phyloP scores from a whole-genome alignment of 495 filamentous ascomycete genomes.

The Cercophora sp. region DNA sequence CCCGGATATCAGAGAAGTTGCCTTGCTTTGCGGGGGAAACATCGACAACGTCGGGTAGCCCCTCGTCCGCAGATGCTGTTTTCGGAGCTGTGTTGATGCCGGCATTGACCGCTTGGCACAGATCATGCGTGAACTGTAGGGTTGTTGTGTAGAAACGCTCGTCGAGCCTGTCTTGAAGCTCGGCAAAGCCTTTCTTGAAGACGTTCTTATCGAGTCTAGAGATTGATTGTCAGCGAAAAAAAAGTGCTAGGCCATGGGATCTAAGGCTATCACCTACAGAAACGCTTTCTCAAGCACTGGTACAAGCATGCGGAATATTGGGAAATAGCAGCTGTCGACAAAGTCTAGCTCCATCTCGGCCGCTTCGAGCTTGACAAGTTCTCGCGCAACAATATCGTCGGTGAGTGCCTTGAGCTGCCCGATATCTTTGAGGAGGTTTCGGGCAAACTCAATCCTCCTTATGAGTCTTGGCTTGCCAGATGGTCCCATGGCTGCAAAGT shows the following conservation, averaged over 20 bases:
- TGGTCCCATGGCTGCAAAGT: slow-evolving; percentile 88
- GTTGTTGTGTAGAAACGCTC: slow-evolving; percentile 72
- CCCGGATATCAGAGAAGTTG: slow-evolving; percentile 33
- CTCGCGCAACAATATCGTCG: slow-evolving; percentile 64
- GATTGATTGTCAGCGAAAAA: slow-evolving; percentile 9
- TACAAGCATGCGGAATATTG: slow-evolving; percentile 70
- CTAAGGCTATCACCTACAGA: slow-evolving; percentile 55
- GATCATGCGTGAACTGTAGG: slow-evolving; percentile 66
- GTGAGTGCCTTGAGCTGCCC: slow-evolving; percentile 66
- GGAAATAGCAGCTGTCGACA: slow-evolving; percentile 87
- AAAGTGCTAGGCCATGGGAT: background rate
- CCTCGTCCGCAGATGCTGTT: slow-evolving; percentile 18
- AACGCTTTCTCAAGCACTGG: slow-evolving; percentile 76
- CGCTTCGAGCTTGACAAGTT: slow-evolving; percentile 68
- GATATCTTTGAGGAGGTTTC: slow-evolving; percentile 69
- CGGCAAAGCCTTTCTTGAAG: slow-evolving; percentile 61
- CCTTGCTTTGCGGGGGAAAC: slow-evolving; percentile 28
- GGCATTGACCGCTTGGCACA: slow-evolving; percentile 63
- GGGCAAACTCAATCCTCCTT: slow-evolving; percentile 82
- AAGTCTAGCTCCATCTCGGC: slow-evolving; percentile 69
- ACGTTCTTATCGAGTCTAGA: slow-evolving; percentile 70
- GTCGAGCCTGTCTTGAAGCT: slow-evolving; percentile 62
- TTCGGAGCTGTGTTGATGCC: slow-evolving; percentile 53
- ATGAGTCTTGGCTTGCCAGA: slow-evolving; percentile 72
- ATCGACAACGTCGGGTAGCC: slow-evolving; percentile 23